Evolutionary conservation across 768 basidiomycete species (phyloP).

Genomic region (Hygrophoropsis aurantiaca): DNA sequence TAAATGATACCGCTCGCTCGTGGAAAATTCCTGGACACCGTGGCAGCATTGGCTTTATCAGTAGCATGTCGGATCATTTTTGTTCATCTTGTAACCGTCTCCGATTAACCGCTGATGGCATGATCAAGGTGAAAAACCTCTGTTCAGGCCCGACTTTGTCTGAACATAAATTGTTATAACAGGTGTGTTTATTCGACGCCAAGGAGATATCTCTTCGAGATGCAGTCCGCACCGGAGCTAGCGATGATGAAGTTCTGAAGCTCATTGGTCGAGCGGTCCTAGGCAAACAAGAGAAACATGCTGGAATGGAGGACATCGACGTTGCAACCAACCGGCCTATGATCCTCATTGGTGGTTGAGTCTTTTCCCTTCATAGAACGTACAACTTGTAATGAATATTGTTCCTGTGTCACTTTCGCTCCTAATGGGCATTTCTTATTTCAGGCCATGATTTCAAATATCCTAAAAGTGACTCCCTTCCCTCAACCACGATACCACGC

Average conservation of each 20-base stretch:
- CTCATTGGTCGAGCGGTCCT: conserved; percentile 64
- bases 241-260: conserved; percentile 59
- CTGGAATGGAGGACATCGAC: conserved; percentile 80
- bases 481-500: conserved; percentile 8
- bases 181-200: conserved; percentile 89
- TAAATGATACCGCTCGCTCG: conserved; percentile 79
- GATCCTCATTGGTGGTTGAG: conserved; percentile 94
- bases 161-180: too few relatives aligned
- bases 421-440: conserved; percentile 23
- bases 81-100: conserved; percentile 83
- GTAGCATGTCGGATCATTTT: conserved; percentile 93
- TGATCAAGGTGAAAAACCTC: conserved; percentile 77
- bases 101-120: conserved; percentile 85
- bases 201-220: conserved; percentile 83
- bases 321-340: conserved; percentile 79
- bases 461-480: background rate
- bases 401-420: conserved; percentile 10
- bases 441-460: background rate
- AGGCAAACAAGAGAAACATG: conserved; percentile 79
- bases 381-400: conserved; percentile 11
- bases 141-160: too few relatives aligned
- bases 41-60: conserved; percentile 85
- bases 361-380: conserved; percentile 32
- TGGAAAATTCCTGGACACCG: conserved; percentile 70
- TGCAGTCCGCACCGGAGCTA: conserved; percentile 61